phyloP scores from a whole-genome alignment of 106 monocot species.

The Allium cepa region DNA sequence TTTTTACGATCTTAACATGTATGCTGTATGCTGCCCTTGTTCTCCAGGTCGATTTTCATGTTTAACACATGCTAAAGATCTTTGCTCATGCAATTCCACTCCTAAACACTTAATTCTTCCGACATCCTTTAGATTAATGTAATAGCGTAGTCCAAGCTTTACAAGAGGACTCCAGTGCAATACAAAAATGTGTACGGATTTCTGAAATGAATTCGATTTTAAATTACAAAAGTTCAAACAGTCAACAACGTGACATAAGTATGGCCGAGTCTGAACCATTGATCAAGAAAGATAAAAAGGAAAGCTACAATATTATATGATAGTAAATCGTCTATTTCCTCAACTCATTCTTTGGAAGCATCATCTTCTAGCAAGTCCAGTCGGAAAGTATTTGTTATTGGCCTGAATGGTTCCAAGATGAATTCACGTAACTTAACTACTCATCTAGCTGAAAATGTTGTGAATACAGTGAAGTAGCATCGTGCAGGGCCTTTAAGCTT shows the following conservation, averaged over 20 bases:
- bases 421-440: neutral
- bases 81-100: conserved; percentile 62
- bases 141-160: conserved; percentile 59
- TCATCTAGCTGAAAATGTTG: neutral
- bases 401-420: conserved; percentile 19
- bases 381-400: conserved; percentile 46
- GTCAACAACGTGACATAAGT: conserved; percentile 12
- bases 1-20: conserved; percentile 85
- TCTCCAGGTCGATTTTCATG: conserved; percentile 66
- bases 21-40: conserved; percentile 68
- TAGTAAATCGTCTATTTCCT: conserved; percentile 16
- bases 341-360: conserved; percentile 13
- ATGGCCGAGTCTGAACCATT: neutral
- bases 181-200: conserved; percentile 26
- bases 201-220: conserved; percentile 22
- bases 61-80: conserved; percentile 53
- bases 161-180: conserved; percentile 47
- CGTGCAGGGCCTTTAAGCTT: conserved; percentile 38
- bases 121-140: conserved; percentile 48
- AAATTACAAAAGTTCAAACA: conserved; percentile 6
- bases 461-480: conserved; percentile 5
- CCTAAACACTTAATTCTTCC: conserved; percentile 41
- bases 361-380: conserved; percentile 10
- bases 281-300: neutral
- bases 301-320: conserved; percentile 12